These are phyloP conservation scores for Laburnicola sp. DNA, from an alignment of 2,329 filamentous ascomycete species.

Conservation along the genomic window DNA sequence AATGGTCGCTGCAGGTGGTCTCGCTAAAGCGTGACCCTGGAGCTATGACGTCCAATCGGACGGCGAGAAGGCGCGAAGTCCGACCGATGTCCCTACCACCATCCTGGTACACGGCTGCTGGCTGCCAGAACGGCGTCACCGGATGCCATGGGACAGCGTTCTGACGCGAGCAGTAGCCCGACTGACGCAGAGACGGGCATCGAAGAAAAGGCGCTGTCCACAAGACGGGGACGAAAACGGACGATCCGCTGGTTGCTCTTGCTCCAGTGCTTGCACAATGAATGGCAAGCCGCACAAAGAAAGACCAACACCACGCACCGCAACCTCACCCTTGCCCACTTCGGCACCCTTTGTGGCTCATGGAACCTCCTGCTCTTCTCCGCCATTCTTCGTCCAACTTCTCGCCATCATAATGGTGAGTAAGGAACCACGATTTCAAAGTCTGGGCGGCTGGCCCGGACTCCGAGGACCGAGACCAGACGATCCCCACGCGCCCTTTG, in stretches of 20 bases:
- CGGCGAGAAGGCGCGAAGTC: conserved; percentile 26
- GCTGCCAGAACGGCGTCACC: too few species aligned
- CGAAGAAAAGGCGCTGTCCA: too few species aligned
- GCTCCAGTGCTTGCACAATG: too few species aligned
- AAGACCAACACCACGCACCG: neutral
- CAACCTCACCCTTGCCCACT: neutral
- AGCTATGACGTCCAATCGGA: conserved; percentile 29
- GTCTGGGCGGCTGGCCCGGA: conserved; percentile 2
- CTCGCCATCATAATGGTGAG: too few species aligned
- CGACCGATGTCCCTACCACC: too few species aligned
- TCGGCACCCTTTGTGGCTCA: neutral
- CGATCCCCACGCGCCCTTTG: conserved; percentile 2
- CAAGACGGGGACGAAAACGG: too few species aligned
- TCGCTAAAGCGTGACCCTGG: conserved; percentile 8
- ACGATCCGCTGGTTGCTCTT: too few species aligned
- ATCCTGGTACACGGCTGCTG: too few species aligned
- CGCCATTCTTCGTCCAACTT: neutral
- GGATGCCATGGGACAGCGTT: too few species aligned
- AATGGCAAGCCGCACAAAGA: too few species aligned
- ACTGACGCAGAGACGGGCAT: too few species aligned
- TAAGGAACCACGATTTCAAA: neutral
- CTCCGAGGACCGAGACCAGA: conserved; percentile 2
- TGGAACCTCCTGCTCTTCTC: neutral
- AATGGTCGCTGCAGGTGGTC: conserved; percentile 14
- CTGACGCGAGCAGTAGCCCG: too few species aligned